Conservation (phyloP, 345 rosid species). For the Capsella bursapastoris region DNA sequence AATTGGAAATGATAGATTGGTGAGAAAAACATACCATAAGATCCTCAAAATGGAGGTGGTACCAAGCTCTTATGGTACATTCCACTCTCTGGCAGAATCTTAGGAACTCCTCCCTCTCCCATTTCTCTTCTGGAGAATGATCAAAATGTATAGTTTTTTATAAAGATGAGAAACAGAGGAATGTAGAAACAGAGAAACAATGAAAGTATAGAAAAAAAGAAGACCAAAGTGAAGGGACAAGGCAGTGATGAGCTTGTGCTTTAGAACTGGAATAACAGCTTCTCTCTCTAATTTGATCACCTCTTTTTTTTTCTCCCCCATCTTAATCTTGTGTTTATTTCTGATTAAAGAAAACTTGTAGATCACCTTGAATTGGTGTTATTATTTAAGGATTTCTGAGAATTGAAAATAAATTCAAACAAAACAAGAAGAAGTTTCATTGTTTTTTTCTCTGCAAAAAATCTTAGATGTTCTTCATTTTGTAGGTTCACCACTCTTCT, state of each 20-base stretch:
- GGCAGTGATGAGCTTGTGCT: slow-evolving; percentile 55
- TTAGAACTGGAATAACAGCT: slow-evolving; percentile 76
- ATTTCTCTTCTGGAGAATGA: slow-evolving; percentile 40
- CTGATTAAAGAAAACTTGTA: slow-evolving; percentile 17
- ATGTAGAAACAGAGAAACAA: slow-evolving; percentile 17
- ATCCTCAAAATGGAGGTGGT: slow-evolving; percentile 73
- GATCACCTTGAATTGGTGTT: slow-evolving; percentile 6
- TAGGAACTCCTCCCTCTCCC: slow-evolving; percentile 56
- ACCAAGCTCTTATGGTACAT: slow-evolving; percentile 74
- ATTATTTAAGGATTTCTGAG: neutral
- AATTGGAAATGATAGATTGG: neutral
- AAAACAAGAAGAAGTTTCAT: slow-evolving; percentile 32
- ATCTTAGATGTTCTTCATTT: slow-evolving; percentile 2
- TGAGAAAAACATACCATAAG: slow-evolving; percentile 52
- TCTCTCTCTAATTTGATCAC: slow-evolving; percentile 66
- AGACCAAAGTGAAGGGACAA: slow-evolving; percentile 58
- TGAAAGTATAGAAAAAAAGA: slow-evolving; percentile 10
- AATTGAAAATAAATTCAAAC: neutral
- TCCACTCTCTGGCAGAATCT: slow-evolving; percentile 71
- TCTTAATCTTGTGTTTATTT: slow-evolving; percentile 41
- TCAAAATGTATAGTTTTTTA: slow-evolving; percentile 15
- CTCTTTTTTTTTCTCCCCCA: slow-evolving; percentile 63
- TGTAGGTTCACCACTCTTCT: slow-evolving; percentile 45
- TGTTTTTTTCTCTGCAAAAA: slow-evolving; percentile 20
- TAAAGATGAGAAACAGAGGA: slow-evolving; percentile 34